Base-by-base conservation (phyloP, 2,329 filamentous ascomycete species). In the Nothopassalora personata region DNA sequence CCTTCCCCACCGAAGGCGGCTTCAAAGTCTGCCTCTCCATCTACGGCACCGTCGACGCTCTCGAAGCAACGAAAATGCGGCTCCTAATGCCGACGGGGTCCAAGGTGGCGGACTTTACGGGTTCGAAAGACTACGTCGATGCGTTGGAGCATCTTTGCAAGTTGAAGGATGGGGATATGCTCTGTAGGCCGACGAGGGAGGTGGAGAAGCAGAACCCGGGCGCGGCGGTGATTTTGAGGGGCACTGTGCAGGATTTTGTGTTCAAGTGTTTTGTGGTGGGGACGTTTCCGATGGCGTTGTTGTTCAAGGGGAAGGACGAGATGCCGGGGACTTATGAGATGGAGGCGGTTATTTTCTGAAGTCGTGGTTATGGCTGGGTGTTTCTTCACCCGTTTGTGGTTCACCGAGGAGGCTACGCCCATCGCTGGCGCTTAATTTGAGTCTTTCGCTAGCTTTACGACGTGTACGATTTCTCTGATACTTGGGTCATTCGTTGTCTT, bases 1-100 rank as follows among this genome's bases (percentile, higher is more conserved):
- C 10, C 8, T 51, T 51, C 30, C 49, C 49, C 30, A 19, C 28
- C 49, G 27, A 33, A 19, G 49, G 49, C 27, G 49, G 49, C 49
- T 51, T 34, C 49, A 34, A 51, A 34, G 10, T 51, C 49, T 19
- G n/a, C 27, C 28, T 51, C 49, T 51, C 49, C 10, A 19, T 51
- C 49, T 51, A 51, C 49, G 49, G 49, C 30, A 51, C 49, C 30
- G 30, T 51, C n/a, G 49, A 51, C 18, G 49, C 49, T n/a, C 30
- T 51, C n/a, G 27, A 31, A 34, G 49, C 49, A 3, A 51, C 49
- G 9, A 34, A 9, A 5, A 31, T 51, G 49, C 10, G 49, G 8
- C 30, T 51, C n/a, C 15, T 51, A 3, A 51, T 51, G 49, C 49
- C 49, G 30, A 31, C 4, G 11, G 49, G 49, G 4, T 28, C 15